Evolutionary conservation across 2,329 filamentous ascomycete genomes (phyloP), one percentile per base, ranked within the genome.

Genomic region (Calonectria henricotiae): DNA sequence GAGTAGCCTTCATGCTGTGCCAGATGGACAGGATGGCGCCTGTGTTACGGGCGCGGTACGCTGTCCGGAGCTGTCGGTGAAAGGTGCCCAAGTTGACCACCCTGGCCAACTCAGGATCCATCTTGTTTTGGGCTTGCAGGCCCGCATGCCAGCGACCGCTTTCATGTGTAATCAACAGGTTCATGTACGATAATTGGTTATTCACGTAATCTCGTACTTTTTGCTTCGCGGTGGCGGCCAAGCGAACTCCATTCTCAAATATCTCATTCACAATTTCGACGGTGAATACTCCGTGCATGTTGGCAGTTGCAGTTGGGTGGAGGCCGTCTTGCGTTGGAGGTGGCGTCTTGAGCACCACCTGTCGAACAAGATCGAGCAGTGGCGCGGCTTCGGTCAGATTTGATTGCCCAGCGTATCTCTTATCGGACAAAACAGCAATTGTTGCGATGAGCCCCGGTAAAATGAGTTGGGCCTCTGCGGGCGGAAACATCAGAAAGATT

Each of bases 371-470:
- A 3, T 78, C 64, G 35, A 83, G 69, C 20, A 83, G 73, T 2
- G 80, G 81, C 17, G 79, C 77, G 17, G 79, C 68, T 25, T 76
- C 51, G 25, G 44, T 65, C 41, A 72, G 74, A 5, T 63, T 62
- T 1, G 44, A 54, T 1, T 58, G 47, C 15, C 69, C 67, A 5
- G 76, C 58, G 2, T 72, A 68, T 44, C 75, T 75, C 17, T 64
- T 46, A 47, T 83, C 81, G 5, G 80, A 80, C 6, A 80, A 54
- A 23, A 82, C 67, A 17, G 79, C 77, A 1, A 81, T 12, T 2
- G 82, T 82, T 12, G 79, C 72, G 41, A 83, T 37, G 17, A 83
- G 81, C 1, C 73, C 78, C 4, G 82, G 79, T 0, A 82, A 49
- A 5, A 82, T 71, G 3, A 74, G 71, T 12, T 62, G 64, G 12